Evolutionary conservation across 352 stramenopile genomes (phyloP), one percentile per base, ranked within the genome.

Genomic region (Pythium chondricola): DNA sequence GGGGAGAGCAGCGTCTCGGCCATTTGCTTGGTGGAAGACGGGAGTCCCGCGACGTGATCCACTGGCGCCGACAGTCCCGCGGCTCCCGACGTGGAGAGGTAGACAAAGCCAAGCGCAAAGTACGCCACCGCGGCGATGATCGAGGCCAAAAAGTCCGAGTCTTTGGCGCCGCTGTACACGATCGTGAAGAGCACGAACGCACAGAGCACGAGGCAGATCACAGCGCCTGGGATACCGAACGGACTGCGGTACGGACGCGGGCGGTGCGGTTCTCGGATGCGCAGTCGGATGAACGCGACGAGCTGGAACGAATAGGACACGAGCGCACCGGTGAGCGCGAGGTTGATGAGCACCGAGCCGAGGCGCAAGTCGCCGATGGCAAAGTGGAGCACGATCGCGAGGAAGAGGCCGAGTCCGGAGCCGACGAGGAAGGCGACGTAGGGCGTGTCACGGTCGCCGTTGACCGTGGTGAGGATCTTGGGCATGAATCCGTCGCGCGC

Each of bases 251-350:
- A 85, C 24, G 76, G 73, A 22, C 76, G 76, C 18, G 45, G 48
- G 8, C 71, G 67, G 6, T 81, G 30, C 1, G 76, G 69, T 24
- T 88, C 63, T 18, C 70, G 62, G 13, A 72, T 36, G 5, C 73
- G 76, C 20, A 88, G 61, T 45, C 65, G 25, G 43, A 83, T 84
- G 58, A 84, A 88, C 13, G 76, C 69, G 32, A 62, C 52, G 29
- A 88, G 55, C 58, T 88, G 76, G 56, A 88, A 82, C 11, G 51
- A 47, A 49, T 88, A 85, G 17, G 76, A 88, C 18, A 84, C 67
- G 29, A 85, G 68, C 2, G 63, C 76, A 0, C 71, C 69, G 26
- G 83, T 63, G 4, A 88, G 61, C 52, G 76, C 52, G 14, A 88
- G 39, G 53, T 88, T 85, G 63, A 85, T 84, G 37, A 85, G 63